These are phyloP conservation scores for Trifolium subterraneum DNA, from an alignment of 306 rosid species.

Conservation along the genomic window DNA sequence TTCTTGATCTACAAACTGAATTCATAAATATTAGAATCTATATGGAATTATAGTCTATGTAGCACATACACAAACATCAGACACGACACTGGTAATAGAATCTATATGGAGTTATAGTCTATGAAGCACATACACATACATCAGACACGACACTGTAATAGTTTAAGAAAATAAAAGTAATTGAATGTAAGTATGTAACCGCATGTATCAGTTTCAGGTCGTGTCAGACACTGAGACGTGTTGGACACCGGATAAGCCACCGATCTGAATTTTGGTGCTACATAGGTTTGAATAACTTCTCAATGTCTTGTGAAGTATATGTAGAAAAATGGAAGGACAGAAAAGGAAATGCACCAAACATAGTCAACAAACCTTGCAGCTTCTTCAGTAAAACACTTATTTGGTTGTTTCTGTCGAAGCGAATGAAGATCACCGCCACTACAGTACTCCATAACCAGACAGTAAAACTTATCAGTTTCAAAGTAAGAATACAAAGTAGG, in stretches of 20 bases:
- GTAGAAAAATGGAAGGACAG: conserved; percentile 17
- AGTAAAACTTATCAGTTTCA: conserved; percentile 82
- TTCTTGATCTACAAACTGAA: conserved; percentile 18
- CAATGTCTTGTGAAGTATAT: conserved; percentile 1
- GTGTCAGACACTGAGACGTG: background rate
- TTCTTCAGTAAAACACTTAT: conserved; percentile 82
- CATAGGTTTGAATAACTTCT: background rate
- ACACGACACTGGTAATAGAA: too few relatives aligned
- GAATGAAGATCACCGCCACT: conserved; percentile 94
- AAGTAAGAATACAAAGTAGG: conserved; percentile 87
- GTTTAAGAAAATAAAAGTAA: too few relatives aligned
- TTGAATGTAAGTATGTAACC: background rate
- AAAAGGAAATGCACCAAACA: background rate
- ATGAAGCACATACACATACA: too few relatives aligned
- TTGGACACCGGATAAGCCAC: background rate
- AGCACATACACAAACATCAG: too few relatives aligned
- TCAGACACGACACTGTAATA: too few relatives aligned
- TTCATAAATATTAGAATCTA: background rate
- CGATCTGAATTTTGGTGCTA: background rate
- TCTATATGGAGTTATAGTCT: background rate
- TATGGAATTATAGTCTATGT: too few relatives aligned
- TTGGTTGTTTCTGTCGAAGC: conserved; percentile 90
- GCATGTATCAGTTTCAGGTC: background rate
- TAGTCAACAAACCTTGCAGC: conserved; percentile 74
- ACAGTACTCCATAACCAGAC: conserved; percentile 91